Evolutionary conservation across 352 stramenopile genomes (phyloP), one percentile per base, ranked within the genome.

Genomic region (Globisporangium irregulare): DNA sequence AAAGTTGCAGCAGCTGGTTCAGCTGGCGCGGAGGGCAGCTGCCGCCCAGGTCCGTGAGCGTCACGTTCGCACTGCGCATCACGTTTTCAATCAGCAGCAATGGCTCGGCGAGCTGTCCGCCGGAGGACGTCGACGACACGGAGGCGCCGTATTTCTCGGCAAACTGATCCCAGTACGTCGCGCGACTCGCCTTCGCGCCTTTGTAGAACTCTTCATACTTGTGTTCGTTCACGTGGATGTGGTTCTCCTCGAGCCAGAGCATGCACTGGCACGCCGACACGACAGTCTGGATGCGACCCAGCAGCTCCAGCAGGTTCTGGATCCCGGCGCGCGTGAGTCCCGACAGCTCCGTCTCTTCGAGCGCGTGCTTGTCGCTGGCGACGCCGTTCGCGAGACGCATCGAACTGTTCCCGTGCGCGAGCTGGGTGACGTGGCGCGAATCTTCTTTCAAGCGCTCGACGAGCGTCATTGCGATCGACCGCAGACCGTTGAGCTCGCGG

Each of bases 71-170:
- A 62, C 85, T 90, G 54, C 92, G 82, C 78, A 92, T 89, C 25
- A 93, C 82, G 59, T 89, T 77, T 63, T 92, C 84, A 59, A 93
- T 92, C 56, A 93, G 69, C 29, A 92, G 69, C 69, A 89, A 77
- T 5, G 82, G 80, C 15, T 83, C 80, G 9, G 57, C 15, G 22
- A 24, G 24, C 34, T 79, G 76, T 27, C 77, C 72, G 32, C 74
- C 78, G 66, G 74, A 81, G 66, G 73, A 82, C 43, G 82, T 73
- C 22, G 76, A 82, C 24, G 79, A 90, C 1, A 92, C 61, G 1
- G 76, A 76, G 7, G 67, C 77, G 12, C 82, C 76, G 56, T 91
- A 93, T 68, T 82, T 82, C 4, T 86, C 81, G 57, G 90, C 84
- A 70, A 92, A 93, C 51, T 86, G 73, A 51, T 89, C 75, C 29